Evolutionary conservation across 1,284 basidiomycete genomes (phyloP), one percentile per base, ranked within the genome.

Genomic region (Fomes fomentarius): DNA sequence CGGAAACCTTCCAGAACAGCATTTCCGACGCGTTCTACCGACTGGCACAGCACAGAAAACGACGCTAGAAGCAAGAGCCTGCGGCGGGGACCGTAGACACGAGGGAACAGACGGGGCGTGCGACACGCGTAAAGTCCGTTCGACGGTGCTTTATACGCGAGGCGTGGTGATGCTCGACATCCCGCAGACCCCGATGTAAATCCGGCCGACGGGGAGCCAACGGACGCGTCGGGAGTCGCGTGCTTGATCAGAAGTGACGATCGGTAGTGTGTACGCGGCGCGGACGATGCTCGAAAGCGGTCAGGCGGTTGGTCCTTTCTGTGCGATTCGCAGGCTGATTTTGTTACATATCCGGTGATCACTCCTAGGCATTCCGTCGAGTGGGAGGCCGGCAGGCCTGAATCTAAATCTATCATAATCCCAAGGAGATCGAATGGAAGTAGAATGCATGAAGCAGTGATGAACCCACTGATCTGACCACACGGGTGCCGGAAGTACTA

Each of bases 1-100:
- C 47, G 26, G 45, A 44, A 47, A 44, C 40, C 42, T 53, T 52
- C 59, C 51, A 53, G 52, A 66, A 54, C 47, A 60, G 41, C 45
- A 52, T 57, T 47, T 24, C 42, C 54, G 38, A 40, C 38, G 38
- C 11, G 50, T 54, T 50, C 44, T 42, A 5, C 14, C 14, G 41
- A 7, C 19, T 40, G 17, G 51, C 54, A 50, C 51, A 50, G 50
- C 50, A 50, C 46, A 11, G 49, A 49, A 33, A 33, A 50, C 35
- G 30, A 52, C 47, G 33, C 47, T 54, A 54, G 53, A 54, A 54
- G 53, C 47, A 14, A 46, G 31, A 30, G 10, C 31, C 17, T 26
- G 38, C 51, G 31, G 44, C 31, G 37, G 30, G 28, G 7, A 25
- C 47, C 9, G 35, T n/a, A 49, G 42, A 45, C 21, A 44, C 28